A percentile compares a stretch with the other conserved stretches of the same genome.
Evolutionary conservation across 257 asterid genomes (phyloP).

Genomic region (Nicotiana paniculata): DNA sequence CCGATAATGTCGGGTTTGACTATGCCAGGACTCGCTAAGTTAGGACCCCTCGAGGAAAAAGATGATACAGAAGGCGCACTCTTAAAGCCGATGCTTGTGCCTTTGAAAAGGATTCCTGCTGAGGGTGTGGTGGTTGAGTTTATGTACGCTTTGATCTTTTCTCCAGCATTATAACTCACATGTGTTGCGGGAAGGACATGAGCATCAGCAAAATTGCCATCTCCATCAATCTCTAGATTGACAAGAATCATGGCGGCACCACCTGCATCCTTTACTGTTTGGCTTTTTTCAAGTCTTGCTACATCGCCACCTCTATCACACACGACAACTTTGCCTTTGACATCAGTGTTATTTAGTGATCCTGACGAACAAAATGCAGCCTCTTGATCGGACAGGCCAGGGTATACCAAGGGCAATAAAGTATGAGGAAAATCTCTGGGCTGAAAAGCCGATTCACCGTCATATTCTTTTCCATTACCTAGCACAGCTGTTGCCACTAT

Average conservation of each 20-base stretch:
- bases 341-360: constrained; percentile 6
- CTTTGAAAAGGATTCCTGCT: constrained; percentile 2
- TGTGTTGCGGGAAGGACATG: constrained; percentile 20
- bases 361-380: constrained; percentile 7
- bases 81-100: not conserved
- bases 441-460: constrained; percentile 18
- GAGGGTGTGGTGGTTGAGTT: constrained; percentile 4
- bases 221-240: not conserved
- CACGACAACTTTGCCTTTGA: constrained; percentile 15
- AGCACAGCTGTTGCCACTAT: constrained; percentile 3
- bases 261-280: constrained; percentile 18
- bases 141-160: constrained; percentile 10
- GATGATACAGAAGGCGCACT: constrained; percentile 12
- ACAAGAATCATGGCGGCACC: constrained; percentile 19
- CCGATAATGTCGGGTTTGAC: constrained; percentile 22
- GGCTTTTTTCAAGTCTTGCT: constrained; percentile 2
- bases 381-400: not conserved
- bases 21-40: constrained; percentile 11
- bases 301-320: constrained; percentile 10
- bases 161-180: constrained; percentile 2
- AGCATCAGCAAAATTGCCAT: constrained; percentile 5
- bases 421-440: not conserved
- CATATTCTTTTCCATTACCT: constrained; percentile 11
- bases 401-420: constrained; percentile 8
- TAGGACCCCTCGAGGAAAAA: constrained; percentile 26